These are phyloP conservation scores for Saccharomycopsis sp. DNA, from an alignment of 805 yeast species.

Conservation along the genomic window DNA sequence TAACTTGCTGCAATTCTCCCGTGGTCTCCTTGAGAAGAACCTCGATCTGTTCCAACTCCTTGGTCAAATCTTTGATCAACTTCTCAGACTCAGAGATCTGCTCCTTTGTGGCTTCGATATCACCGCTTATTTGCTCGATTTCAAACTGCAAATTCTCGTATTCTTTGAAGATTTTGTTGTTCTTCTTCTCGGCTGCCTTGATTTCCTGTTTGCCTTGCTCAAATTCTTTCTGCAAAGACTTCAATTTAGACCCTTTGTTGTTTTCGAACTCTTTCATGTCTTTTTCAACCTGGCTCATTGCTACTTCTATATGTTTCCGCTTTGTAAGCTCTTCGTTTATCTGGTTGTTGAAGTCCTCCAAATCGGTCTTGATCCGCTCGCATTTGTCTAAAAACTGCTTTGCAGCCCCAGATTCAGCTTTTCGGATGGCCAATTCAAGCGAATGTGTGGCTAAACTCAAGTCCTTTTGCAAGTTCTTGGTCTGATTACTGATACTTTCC, in stretches of 20 bases:
- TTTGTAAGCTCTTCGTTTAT: constrained; percentile 32
- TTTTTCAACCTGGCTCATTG: constrained; percentile 39
- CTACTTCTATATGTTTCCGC: not conserved
- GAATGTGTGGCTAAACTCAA: constrained; percentile 54
- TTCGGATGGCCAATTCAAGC: constrained; percentile 47
- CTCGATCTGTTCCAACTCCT: constrained; percentile 25
- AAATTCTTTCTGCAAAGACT: constrained; percentile 52
- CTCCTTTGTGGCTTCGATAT: constrained; percentile 41
- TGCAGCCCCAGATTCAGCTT: constrained; percentile 49
- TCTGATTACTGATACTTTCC: constrained; percentile 39
- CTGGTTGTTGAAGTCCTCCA: constrained; percentile 34
- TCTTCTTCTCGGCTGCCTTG: constrained; percentile 31
- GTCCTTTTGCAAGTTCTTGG: constrained; percentile 52
- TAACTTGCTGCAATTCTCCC: constrained; percentile 23
- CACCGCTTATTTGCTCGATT: constrained; percentile 58
- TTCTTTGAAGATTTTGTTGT: constrained; percentile 42
- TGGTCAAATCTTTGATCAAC: constrained; percentile 32
- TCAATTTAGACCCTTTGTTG: constrained; percentile 76
- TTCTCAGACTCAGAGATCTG: constrained; percentile 33
- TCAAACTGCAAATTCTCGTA: constrained; percentile 65
- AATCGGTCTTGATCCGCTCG: constrained; percentile 40
- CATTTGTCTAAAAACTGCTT: constrained; percentile 47
- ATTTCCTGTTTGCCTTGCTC: constrained; percentile 33
- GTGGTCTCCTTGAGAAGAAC: constrained; percentile 22
- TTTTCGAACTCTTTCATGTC: constrained; percentile 78